Percentiles rank a stretch among this genome's conserved stretches.
These are phyloP conservation scores for Wickerhamomyces canadensis DNA, from an alignment of 805 yeast species.

Conservation along the genomic window DNA sequence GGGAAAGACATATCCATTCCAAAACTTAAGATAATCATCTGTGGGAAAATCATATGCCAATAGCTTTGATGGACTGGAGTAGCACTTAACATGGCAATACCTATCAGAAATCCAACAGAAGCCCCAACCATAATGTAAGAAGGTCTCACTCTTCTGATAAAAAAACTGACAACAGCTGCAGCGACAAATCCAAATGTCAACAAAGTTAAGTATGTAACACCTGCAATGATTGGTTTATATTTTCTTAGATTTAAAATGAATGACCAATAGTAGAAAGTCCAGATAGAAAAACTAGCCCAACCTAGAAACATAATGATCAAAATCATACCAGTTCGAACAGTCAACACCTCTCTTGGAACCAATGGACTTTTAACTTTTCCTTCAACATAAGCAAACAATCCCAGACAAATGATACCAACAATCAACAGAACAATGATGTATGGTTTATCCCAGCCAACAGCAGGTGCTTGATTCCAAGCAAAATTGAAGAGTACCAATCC, in stretches of 20 bases:
- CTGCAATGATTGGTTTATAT: constrained; percentile 40
- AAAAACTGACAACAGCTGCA: constrained; percentile 43
- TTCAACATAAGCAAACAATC: constrained; percentile 46
- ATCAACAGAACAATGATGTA: constrained; percentile 55
- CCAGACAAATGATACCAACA: constrained; percentile 39
- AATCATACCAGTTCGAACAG: constrained; percentile 40
- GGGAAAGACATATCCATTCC: constrained; percentile 83
- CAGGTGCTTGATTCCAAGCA: constrained; percentile 73
- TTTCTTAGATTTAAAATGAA: constrained; percentile 45
- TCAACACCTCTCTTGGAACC: constrained; percentile 45
- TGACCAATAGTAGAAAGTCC: constrained; percentile 60
- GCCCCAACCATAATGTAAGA: constrained; percentile 46
- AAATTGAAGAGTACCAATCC: constrained; percentile 63
- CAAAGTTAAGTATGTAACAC: constrained; percentile 41
- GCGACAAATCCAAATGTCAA: constrained; percentile 52
- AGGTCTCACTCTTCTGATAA: constrained; percentile 43
- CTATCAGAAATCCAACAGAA: constrained; percentile 48
- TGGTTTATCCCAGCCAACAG: constrained; percentile 57
- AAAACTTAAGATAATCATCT: constrained; percentile 50
- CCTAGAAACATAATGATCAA: constrained; percentile 51
- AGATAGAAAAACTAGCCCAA: constrained; percentile 76
- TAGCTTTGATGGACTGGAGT: constrained; percentile 56
- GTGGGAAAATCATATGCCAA: constrained; percentile 53
- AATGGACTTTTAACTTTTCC: constrained; percentile 41
- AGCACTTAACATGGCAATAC: constrained; percentile 45